Percentiles rank a stretch among this genome's conserved stretches.
phyloP scores from a whole-genome alignment of 1,284 basidiomycete species.

The Limonomyces culmigenus region DNA sequence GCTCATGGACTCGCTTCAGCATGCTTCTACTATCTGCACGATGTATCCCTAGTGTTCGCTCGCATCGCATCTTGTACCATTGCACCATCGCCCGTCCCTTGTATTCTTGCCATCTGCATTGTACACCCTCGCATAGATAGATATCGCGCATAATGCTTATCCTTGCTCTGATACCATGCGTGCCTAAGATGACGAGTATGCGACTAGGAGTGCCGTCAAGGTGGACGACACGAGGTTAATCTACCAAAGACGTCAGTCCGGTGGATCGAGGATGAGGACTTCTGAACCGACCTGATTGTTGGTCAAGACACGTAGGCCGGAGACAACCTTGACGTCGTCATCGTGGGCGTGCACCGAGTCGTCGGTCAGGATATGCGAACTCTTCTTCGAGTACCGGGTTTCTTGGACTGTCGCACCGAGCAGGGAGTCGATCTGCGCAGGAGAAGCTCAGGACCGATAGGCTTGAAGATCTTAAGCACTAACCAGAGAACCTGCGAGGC shows the following conservation, averaged over 20 bases:
- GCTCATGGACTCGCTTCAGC: no score
- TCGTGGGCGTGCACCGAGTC: constrained; percentile 15
- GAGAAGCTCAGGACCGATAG: not conserved
- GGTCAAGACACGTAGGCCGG: constrained; percentile 55
- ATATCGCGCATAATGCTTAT: no score
- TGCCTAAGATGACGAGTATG: no score
- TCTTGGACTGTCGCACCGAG: constrained; percentile 80
- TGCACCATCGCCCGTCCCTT: not conserved
- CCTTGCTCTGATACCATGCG: no score
- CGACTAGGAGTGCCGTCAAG: not conserved
- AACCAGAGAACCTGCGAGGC: constrained; percentile 64
- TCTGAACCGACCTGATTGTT: constrained; percentile 87
- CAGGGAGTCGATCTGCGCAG: constrained; percentile 56
- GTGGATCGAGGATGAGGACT: no score
- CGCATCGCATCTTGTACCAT: not conserved
- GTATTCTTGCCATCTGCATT: no score
- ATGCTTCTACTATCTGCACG: no score
- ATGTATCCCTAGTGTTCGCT: not conserved
- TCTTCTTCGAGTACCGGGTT: constrained; percentile 54
- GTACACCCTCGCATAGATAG: no score
- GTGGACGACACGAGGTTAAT: not conserved
- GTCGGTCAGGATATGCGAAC: constrained; percentile 55
- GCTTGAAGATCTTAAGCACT: constrained; percentile 12
- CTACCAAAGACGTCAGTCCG: no score
- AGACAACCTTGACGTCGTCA: constrained; percentile 36